Evolutionary conservation across 139 green algal genomes (phyloP).

Genomic region (Tetraselmis striata): DNA sequence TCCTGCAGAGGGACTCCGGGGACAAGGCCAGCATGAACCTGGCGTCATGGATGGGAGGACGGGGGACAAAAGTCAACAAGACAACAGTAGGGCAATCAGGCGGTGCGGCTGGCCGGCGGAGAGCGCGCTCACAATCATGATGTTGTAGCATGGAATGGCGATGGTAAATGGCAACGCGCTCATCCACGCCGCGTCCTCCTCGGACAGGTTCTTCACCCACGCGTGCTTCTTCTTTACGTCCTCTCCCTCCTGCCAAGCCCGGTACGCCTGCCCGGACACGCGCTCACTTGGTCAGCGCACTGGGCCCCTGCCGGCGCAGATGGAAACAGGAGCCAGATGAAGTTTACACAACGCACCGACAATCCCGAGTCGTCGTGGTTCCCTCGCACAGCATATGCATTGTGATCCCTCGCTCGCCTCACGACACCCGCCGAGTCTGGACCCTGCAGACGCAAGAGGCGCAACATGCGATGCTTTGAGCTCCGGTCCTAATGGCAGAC

Average conservation of each 20-base stretch:
- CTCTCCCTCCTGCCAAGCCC: neutral
- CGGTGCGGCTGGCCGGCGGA: too few relatives aligned
- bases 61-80: neutral
- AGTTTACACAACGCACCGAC: neutral
- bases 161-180: neutral
- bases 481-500: too few relatives aligned
- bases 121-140: neutral
- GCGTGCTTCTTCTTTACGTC: neutral
- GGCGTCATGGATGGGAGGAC: neutral
- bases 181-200: neutral
- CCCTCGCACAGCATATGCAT: constrained; percentile 1
- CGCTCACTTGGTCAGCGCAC: neutral
- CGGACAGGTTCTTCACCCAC: neutral
- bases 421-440: neutral
- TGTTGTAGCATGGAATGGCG: neutral
- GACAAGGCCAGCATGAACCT: constrained; percentile 1
- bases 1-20: neutral
- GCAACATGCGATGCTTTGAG: too few relatives aligned
- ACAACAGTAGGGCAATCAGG: neutral
- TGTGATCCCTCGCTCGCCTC: neutral
- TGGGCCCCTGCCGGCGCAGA: neutral
- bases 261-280: neutral
- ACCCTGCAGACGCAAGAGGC: too few relatives aligned
- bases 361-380: constrained; percentile 2
- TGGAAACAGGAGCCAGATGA: neutral